Evolutionary conservation across 805 yeast genomes (phyloP), one percentile per base, ranked within the genome.

Genomic region (Candida glaebosa): DNA sequence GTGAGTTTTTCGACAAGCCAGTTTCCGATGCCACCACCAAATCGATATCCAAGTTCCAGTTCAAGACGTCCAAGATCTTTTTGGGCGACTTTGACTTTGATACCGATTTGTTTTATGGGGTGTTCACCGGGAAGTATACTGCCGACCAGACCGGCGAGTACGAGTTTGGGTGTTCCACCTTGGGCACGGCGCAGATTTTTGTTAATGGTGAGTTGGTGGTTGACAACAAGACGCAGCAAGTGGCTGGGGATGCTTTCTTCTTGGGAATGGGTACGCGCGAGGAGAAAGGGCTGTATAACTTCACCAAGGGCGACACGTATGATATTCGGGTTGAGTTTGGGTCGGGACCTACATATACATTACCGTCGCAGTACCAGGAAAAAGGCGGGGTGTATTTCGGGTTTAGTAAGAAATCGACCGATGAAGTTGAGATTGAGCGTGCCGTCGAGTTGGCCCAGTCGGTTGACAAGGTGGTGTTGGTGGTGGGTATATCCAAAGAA

Each of bases 171-270:
- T 56, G 76, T 40, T 58, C 75, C 10, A 73, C 71, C 26, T 51
- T 64, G 38, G 86, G 86, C 16, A 75, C 82, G 31, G 82, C 79
- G 22, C 72, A 70, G 53, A 45, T 81, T 17, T 81, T 66, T 48
- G 54, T 80, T 39, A 73, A 81, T 49, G 83, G 59, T 42, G 50
- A 73, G 50, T 60, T 78, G 42, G 61, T 81, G 24, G 74, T 78
- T 38, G 84, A 81, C 56, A 79, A 80, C 60, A 71, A 67, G 50
- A 73, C 79, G 34, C 56, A 67, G 19, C 85, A 81, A 61, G 59
- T 48, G 2, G 53, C 50, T 20, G 85, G 84, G 8, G 57, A 61
- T 25, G 63, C 73, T 3, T 79, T 78, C 63, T 77, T 76, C 56
- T 53, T 65, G 43, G 75, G 76, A 12, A 51, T 63, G 55, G 86